Conservation (phyloP, 345 rosid species). For the Salix dunnii region DNA sequence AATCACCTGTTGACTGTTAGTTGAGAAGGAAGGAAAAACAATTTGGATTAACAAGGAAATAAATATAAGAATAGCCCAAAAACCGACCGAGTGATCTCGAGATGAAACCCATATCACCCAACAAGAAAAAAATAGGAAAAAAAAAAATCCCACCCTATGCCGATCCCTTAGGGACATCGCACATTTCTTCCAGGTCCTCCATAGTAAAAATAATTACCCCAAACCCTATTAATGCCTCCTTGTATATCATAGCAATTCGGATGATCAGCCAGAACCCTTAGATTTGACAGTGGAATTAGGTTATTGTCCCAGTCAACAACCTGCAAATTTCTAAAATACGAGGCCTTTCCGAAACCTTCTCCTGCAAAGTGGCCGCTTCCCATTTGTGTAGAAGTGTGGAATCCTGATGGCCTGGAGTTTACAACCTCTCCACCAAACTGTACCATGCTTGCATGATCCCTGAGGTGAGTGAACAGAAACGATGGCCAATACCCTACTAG, state of each 20-base stretch:
- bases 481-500: constrained; percentile 97
- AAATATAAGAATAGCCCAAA: constrained; percentile 36
- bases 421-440: constrained; percentile 96
- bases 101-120: constrained; percentile 43
- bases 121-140: background rate
- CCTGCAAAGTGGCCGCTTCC: constrained; percentile 94
- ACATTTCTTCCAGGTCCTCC: constrained; percentile 96
- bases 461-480: constrained; percentile 68
- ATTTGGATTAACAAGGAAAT: constrained; percentile 27
- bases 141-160: constrained; percentile 14
- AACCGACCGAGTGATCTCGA: constrained; percentile 29
- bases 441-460: constrained; percentile 84
- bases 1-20: constrained; percentile 33
- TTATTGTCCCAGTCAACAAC: constrained; percentile 93
- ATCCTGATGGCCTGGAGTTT: constrained; percentile 62
- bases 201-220: constrained; percentile 92
- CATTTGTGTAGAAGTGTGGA: constrained; percentile 88
- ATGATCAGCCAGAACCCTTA: constrained; percentile 75
- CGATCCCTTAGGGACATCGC: constrained; percentile 58
- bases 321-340: constrained; percentile 84
- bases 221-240: constrained; percentile 73
- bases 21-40: background rate
- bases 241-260: constrained; percentile 85
- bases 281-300: constrained; percentile 62
- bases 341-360: constrained; percentile 90